Evolutionary conservation across 1,284 basidiomycete genomes (phyloP).

Genomic region (Coniophora puteana): DNA sequence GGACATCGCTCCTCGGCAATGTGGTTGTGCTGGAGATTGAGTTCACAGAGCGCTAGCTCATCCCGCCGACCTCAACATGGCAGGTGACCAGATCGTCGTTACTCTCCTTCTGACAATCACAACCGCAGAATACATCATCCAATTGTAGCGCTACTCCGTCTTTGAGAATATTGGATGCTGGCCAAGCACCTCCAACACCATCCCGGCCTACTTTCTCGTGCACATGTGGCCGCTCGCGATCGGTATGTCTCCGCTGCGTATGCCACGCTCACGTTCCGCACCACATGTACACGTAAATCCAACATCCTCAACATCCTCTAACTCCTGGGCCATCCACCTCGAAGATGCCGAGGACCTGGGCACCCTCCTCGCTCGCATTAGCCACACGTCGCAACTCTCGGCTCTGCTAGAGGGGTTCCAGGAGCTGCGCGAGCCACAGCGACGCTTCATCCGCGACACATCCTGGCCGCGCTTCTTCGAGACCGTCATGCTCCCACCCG

Average conservation of each 20-base stretch:
- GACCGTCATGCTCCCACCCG: constrained; percentile 32
- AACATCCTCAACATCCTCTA: too few relatives aligned
- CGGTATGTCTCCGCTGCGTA: constrained; percentile 25
- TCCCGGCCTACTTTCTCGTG: constrained; percentile 29
- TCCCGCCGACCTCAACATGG: too few relatives aligned
- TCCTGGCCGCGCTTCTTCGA: constrained; percentile 20
- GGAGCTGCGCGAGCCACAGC: constrained; percentile 36
- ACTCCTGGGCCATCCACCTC: constrained; percentile 27
- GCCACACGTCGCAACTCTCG: constrained; percentile 34
- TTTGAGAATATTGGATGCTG: constrained; percentile 36
- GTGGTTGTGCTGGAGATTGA: too few relatives aligned
- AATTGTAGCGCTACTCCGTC: constrained; percentile 39
- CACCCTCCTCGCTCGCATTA: constrained; percentile 41
- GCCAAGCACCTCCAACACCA: constrained; percentile 26
- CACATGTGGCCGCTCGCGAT: constrained; percentile 33
- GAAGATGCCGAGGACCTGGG: constrained; percentile 44
- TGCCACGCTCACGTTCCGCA: too few relatives aligned
- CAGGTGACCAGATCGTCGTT: background rate
- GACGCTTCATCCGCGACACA: constrained; percentile 22
- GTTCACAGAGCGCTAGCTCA: too few relatives aligned
- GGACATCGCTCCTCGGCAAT: too few relatives aligned
- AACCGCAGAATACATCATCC: constrained; percentile 33
- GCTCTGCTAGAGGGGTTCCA: constrained; percentile 40
- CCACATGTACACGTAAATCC: too few relatives aligned
- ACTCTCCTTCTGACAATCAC: background rate